Percentiles rank a stretch among this genome's conserved stretches.
Evolutionary conservation across 768 basidiomycete species (phyloP).

Genomic region (Postia placenta): DNA sequence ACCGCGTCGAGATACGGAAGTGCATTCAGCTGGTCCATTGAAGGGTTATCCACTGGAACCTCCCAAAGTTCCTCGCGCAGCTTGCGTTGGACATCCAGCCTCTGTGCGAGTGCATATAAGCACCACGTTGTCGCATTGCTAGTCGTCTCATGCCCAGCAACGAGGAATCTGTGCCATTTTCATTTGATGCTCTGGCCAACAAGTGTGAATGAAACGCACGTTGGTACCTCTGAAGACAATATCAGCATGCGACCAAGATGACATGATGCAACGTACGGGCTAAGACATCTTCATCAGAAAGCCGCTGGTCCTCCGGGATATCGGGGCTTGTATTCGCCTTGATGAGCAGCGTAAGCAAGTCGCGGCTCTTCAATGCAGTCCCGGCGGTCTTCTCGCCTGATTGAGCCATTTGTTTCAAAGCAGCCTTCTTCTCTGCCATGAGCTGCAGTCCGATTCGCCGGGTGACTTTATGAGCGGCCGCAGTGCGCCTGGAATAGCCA

Average conservation of each 20-base stretch:
- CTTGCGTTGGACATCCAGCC: constrained; percentile 29
- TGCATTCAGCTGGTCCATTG: constrained; percentile 62
- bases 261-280: constrained; percentile 31
- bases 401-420: constrained; percentile 19
- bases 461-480: constrained; percentile 14
- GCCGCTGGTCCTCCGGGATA: constrained; percentile 42
- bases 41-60: constrained; percentile 39
- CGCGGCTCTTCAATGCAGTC: constrained; percentile 30
- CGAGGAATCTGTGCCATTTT: constrained; percentile 11
- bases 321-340: constrained; percentile 61
- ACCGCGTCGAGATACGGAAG: constrained; percentile 65
- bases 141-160: constrained; percentile 40
- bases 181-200: not conserved
- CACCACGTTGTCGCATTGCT: constrained; percentile 29
- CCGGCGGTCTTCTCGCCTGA: constrained; percentile 16
- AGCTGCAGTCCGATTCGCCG: constrained; percentile 23
- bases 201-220: constrained; percentile 8
- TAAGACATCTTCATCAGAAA: constrained; percentile 60
- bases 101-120: constrained; percentile 31
- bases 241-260: not conserved
- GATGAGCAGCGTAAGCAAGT: constrained; percentile 54
- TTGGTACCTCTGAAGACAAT: constrained; percentile 15
- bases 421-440: constrained; percentile 28
- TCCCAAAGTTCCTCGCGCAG: no score
- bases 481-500: not conserved